Evolutionary conservation across 2,329 filamentous ascomycete species (phyloP), one percentile per base, ranked within the genome.

Genomic region (Stachybotrys elegans): DNA sequence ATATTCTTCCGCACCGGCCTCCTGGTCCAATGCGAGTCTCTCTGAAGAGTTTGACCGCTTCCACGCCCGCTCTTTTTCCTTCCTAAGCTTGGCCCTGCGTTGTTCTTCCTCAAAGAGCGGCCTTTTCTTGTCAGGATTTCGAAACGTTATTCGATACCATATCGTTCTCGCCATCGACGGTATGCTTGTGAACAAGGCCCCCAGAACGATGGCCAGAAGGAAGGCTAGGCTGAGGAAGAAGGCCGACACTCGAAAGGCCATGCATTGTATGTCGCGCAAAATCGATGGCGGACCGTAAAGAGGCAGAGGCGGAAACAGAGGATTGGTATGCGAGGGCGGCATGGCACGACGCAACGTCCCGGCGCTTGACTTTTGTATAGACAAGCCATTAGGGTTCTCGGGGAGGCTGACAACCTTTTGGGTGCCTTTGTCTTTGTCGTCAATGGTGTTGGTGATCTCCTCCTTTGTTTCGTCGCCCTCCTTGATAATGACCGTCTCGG

Each of bases 271-370:
- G 23, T 79, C 72, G 39, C 82, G 75, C n/a, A 84, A 46, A 1
- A 78, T 42, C 1, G 85, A 83, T 0, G 89, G 82, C 1, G 88
- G 84, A 0, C 87, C 87, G 55, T 95, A 95, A 1, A 88, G 70
- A 0, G 90, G 90, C 8, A 95, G 65, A 2, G 88, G 87, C 6
- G 90, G 90, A 52, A 96, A 96, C 5, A 95, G 69, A 4, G 88
- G 86, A 52, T 91, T 84, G 2, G 87, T 91, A 50, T 80, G 76
- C 7, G 82, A 82, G 1, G 82, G 80, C 0, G 85, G 83, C 66
- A 73, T 75, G 13, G 72, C 59, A 46, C 60, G 66, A 35, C 65
- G 62, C 16, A 79, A 52, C 14, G 72, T 71, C 12, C 64, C 70
- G 20, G 71, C 72, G 25, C 71, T 67, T 4, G 72, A 68, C 43